Percentiles rank a stretch among this genome's conserved stretches.
Evolutionary conservation across 768 basidiomycete species (phyloP).

Genomic region (Dictyophora rubrovolvata): DNA sequence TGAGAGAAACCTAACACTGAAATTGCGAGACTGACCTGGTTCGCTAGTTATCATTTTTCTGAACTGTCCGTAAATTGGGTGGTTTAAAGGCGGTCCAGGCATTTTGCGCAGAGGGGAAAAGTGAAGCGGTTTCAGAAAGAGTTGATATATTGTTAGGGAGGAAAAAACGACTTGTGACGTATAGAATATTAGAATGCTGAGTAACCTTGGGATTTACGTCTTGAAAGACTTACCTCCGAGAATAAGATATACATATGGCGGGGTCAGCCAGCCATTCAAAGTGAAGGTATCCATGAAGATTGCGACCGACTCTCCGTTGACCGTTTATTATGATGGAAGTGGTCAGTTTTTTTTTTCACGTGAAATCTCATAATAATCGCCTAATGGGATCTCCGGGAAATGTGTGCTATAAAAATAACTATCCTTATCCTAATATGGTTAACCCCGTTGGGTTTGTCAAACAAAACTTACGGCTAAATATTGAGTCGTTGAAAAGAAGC

Average conservation of each 20-base stretch:
- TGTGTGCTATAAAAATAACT: too few species aligned
- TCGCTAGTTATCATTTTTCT: slow-evolving; percentile 28
- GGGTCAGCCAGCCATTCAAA: background rate
- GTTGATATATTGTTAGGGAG: slow-evolving; percentile 16
- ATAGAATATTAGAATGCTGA: background rate
- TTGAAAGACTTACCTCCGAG: background rate
- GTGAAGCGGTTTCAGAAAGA: slow-evolving; percentile 25
- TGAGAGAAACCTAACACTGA: background rate
- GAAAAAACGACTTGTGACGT: background rate
- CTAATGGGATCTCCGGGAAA: too few species aligned
- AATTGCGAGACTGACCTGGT: slow-evolving; percentile 21
- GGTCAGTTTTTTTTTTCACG: too few species aligned
- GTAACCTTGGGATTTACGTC: background rate
- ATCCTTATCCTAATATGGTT: too few species aligned
- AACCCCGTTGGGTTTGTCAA: too few species aligned
- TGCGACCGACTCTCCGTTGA: too few species aligned
- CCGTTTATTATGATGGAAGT: too few species aligned
- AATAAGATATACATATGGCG: background rate
- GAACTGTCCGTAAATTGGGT: slow-evolving; percentile 30
- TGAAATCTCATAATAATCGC: too few species aligned
- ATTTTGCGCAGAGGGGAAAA: slow-evolving; percentile 29
- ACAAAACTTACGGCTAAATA: too few species aligned
- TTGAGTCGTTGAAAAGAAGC: too few species aligned
- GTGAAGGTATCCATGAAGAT: background rate
- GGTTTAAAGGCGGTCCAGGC: slow-evolving; percentile 28